Evolutionary conservation across 2,329 filamentous ascomycete species (phyloP).

Genomic region (Moelleriella libera): DNA sequence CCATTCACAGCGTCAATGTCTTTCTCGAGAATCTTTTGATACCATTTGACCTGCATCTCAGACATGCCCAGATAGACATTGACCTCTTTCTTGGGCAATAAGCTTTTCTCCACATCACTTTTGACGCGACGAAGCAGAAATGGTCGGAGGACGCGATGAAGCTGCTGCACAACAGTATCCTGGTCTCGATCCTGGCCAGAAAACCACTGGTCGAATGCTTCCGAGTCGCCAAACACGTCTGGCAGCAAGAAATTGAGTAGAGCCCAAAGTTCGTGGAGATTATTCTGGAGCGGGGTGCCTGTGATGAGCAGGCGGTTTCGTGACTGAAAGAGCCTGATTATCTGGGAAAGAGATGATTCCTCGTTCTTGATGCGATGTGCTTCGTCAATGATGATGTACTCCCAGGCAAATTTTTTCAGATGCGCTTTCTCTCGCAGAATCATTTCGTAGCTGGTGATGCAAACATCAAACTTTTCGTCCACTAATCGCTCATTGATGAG

Average conservation of each 20-base stretch:
- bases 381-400: conserved; percentile 99
- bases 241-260: conserved; percentile 95
- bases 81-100: conserved; percentile 92
- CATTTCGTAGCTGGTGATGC: conserved; percentile 98
- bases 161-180: conserved; percentile 88
- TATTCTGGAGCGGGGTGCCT: conserved; percentile 93
- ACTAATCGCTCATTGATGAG: conserved; percentile 86
- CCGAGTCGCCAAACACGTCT: conserved; percentile 91
- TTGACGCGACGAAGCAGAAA: conserved; percentile 95
- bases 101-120: conserved; percentile 93
- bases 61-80: conserved; percentile 98
- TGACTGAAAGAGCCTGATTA: conserved; percentile 92
- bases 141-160: conserved; percentile 82
- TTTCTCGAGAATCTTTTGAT: conserved; percentile 96
- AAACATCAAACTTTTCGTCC: conserved; percentile 93
- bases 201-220: conserved; percentile 98
- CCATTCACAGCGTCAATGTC: conserved; percentile 98
- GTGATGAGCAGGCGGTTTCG: conserved; percentile 92
- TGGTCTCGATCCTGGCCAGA: conserved; percentile 81
- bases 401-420: conserved; percentile 96
- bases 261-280: conserved; percentile 94
- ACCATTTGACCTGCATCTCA: conserved; percentile 98
- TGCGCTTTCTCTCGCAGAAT: conserved; percentile 89
- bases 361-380: conserved; percentile 99
- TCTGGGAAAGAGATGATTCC: conserved; percentile 89